Evolutionary conservation across 1,284 basidiomycete genomes (phyloP), one percentile per base, ranked within the genome.

Genomic region (Ceratobasidium sp.): DNA sequence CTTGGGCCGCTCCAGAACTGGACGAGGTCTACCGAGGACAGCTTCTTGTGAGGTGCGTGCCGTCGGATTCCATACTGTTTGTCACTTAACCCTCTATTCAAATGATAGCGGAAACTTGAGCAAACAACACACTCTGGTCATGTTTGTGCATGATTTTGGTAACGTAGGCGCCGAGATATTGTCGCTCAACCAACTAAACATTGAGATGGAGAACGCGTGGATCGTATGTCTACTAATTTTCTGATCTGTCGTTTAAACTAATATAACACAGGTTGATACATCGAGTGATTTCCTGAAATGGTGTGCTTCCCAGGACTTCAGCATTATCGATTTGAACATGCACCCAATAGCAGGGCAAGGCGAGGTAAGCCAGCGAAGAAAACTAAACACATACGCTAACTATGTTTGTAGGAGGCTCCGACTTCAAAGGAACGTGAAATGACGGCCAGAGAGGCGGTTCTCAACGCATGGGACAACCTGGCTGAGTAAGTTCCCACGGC

Each of bases 381-480:
- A 34, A 44, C 9, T 13, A 22, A 76, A 25, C 44, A 17, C 2
- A 17, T 25, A 22, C 3, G 17, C 65, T 54, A 15, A n/a, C 11
- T 9, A 65, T 77, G 51, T 13, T 75, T 46, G 2, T 56, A 81
- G 78, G 79, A 79, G 19, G 76, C 77, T 8, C 81, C 81, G 0
- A 40, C 51, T 25, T 29, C 56, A 8, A 32, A 54, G 56, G 76
- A 67, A 51, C 73, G 66, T 15, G n/a, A 25, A 43, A 0, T 89
- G 65, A 84, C 86, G 51, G 86, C 87, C 22, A 87, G 85, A 56
- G 89, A 93, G 40, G 84, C 96, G 29, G 83, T 97, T 77, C 86
- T 88, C 7, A 97, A 97, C 81, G 83, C 99, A 2, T 99, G 97
- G 97, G 97, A 99, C 84, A 97, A 98, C 82, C 95, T 96, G 80